Evolutionary conservation across 495 filamentous ascomycete species (phyloP), one percentile per base, ranked within the genome.

Genomic region (Usnea hakonensis): DNA sequence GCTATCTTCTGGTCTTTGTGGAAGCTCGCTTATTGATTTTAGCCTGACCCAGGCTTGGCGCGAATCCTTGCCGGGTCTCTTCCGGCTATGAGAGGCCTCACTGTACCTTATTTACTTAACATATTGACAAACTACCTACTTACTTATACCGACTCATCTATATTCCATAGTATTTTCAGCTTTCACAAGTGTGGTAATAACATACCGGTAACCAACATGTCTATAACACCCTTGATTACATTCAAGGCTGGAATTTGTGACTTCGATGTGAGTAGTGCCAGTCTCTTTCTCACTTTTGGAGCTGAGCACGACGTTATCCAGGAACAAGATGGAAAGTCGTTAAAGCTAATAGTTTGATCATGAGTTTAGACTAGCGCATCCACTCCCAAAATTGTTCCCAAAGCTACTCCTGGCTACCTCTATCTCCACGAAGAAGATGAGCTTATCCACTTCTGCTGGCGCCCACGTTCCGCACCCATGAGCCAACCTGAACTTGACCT

Each of bases 231-330:
- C 35, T 82, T 96, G 69, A 91, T 99, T 71, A 95, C 91, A 6
- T 97, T 99, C 81, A 97, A 96, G 81, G 95, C 92, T 66, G 95
- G 95, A 72, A 84, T 83, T 74, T 99, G 95, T 76, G 85, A 91
- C 26, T 71, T 95, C 55, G 83, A 90, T 76, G 92, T 97, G 76
- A 67, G 88, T 81, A 37, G 38, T 61, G 1, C 21, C 19, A 14
- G 28, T 8, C 11, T 16, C 26, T 40, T 35, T 16, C 36, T 35
- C 16, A 53, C 40, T 57, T 13, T 35, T 57, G 8, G 26, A 23
- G 23, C 28, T 23, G 23, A 53, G 48, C 48, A 23, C 48, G 35
- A 36, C 30, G 32, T 57, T 26, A 19, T n/a, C 5, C 21, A 57
- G 14, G 19, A 37, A 55, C 2, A 14, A 37, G 19, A 36, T 55